Base-by-base conservation (phyloP, 192 early-diverging fungal species). In the Backusella parvicylindrica region DNA sequence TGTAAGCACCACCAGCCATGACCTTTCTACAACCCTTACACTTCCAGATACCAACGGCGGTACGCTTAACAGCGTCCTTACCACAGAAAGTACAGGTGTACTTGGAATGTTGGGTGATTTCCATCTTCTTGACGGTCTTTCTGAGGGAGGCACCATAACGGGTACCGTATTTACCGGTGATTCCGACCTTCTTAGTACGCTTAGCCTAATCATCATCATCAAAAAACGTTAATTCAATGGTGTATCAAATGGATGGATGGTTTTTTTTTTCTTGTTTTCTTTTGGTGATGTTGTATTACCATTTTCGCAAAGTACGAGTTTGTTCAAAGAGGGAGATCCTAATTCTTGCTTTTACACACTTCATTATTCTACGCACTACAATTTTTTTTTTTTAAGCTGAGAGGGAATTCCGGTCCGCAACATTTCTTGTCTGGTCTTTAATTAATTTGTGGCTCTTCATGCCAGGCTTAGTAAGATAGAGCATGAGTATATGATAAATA, bases 21-120 rank as follows among this genome's bases (percentile, higher is more conserved):
- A 85, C 84, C 92, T 98, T 96, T 83, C 89, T 90, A 91, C 98
- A 99, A 73, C 92, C 94, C 77, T 90, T 89, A 91, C 98, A 99
- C 83, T 95, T 90, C 98, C 98, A 99, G 92, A 99, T 99, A 84
- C 96, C 98, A 79, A 99, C 98, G 72, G 96, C 89, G 69, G 88
- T 84, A 81, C 98, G 93, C 89, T 93, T 94, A 81, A 99, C 96
- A 73, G 93, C 84, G 84, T 97, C 95, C 95, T 97, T 97, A 77
- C 98, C 97, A 89, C 98, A 99, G 97, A 99, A 99, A 76, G 96
- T 92, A 90, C 98, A 99, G 75, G 95, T 97, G 95, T 99, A 99
- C 89, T 96, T 96, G 84, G 92, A 89, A 90, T 99, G 98, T 89
- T 99, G 98, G 83, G 96, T 95, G 85, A 98, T 96, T 93, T 99